A percentile compares a stretch with the other conserved stretches of the same genome.
These are phyloP conservation scores for Parietaria judaica DNA, from an alignment of 306 rosid species.

Conservation along the genomic window DNA sequence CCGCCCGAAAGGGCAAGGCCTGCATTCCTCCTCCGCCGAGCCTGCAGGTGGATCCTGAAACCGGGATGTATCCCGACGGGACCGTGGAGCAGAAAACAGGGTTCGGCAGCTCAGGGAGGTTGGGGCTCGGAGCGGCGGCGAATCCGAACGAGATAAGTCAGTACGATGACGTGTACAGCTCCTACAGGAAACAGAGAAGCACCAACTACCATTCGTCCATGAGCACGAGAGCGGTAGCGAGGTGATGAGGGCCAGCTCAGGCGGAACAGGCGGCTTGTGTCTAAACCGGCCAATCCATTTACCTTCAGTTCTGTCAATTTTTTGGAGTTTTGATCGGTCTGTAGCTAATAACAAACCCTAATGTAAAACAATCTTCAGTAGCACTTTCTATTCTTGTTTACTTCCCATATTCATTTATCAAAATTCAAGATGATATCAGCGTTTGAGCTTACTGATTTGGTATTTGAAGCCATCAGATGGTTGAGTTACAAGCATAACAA, in stretches of 20 bases:
- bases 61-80: conserved; percentile 77
- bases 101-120: conserved; percentile 58
- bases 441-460: too few species aligned
- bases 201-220: conserved; percentile 86
- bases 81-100: conserved; percentile 72
- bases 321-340: too few species aligned
- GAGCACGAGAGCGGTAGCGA: conserved; percentile 66
- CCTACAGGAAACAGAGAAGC: conserved; percentile 96
- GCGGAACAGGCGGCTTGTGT: neutral
- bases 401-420: too few species aligned
- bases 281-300: too few species aligned
- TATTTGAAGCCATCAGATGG: too few species aligned
- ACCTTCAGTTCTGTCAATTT: too few species aligned
- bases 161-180: conserved; percentile 90
- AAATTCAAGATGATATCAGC: too few species aligned
- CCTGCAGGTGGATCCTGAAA: conserved; percentile 91
- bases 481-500: too few species aligned
- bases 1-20: conserved; percentile 79
- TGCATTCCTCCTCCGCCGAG: conserved; percentile 92
- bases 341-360: too few species aligned
- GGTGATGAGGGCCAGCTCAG: conserved; percentile 30
- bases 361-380: too few species aligned
- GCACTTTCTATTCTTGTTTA: too few species aligned
- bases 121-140: conserved; percentile 83
- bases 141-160: conserved; percentile 86